Base-by-base conservation (phyloP, 2,329 filamentous ascomycete genomes). In the Fusarium napiforme region DNA sequence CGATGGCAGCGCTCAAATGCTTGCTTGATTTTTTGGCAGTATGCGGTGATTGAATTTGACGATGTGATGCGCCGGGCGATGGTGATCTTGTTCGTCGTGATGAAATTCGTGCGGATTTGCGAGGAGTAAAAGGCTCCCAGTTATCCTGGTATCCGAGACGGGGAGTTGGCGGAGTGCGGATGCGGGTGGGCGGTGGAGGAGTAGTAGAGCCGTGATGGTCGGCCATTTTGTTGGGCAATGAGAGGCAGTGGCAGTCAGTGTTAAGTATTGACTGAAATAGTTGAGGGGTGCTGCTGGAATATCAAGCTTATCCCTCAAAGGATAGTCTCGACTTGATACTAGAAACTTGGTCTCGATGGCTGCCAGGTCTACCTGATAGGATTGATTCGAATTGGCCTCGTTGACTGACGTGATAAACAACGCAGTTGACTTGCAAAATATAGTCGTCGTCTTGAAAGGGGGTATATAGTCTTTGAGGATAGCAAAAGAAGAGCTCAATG, bases 51-150 rank as follows among this genome's bases (percentile, higher is more conserved):
- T 77, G 74, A 52, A 66, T 72, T 34, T 78, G 73, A 78, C 82
- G 81, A 72, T 79, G 75, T 69, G 83, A 76, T 72, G 82, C 72
- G 72, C 78, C 73, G 19, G 90, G 88, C 8, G 88, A 90, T 28
- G 90, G 89, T 4, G 89, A 91, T 81, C 86, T 87, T 78, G 82
- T 77, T 73, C 86, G 85, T 76, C 90, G 87, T 46, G 86, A 85
- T 64, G 89, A 89, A 75, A 93, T 87, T 74, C 92, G 88, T 67
- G 88, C 87, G 8, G 91, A 93, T 77, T 93, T 92, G 80, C 92
- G 89, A 61, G 92, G 91, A 68, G 91, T 90, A 79, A 91, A 95
- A 49, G 93, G 93, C 78, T 93, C 88, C 86, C 91, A 95, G 71
- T 86, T 83, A 82, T 95, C 93, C 74, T 87, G 85, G 77, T 86